phyloP scores from a whole-genome alignment of 148 eudicot genomes.

The Hydrangea macrophylla region DNA sequence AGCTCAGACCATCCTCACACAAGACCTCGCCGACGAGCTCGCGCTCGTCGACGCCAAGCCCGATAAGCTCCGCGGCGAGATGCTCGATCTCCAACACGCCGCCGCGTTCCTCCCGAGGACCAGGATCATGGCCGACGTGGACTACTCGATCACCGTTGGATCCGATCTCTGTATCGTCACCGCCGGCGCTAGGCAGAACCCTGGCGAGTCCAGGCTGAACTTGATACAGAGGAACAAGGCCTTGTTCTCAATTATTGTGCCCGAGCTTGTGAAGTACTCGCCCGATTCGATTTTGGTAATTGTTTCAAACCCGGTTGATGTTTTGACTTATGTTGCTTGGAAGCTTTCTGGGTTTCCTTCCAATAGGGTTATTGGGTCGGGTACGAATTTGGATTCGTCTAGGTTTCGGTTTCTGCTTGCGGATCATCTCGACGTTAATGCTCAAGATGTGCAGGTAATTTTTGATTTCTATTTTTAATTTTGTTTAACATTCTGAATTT shows the following conservation, averaged over 20 bases:
- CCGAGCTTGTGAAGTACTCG: conserved; percentile 53
- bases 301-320: conserved; percentile 90
- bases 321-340: conserved; percentile 85
- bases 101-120: conserved; percentile 96
- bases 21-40: conserved; percentile 80
- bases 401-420: conserved; percentile 79
- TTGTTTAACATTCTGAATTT: too few relatives aligned
- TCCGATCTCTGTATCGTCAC: too few relatives aligned
- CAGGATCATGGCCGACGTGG: conserved; percentile 58
- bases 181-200: conserved; percentile 74
- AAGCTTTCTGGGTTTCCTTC: conserved; percentile 80
- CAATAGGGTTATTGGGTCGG: conserved; percentile 91
- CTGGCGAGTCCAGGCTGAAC: conserved; percentile 84
- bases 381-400: conserved; percentile 82
- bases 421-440: too few relatives aligned
- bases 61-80: conserved; percentile 82
- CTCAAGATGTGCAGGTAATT: too few relatives aligned
- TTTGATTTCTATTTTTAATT: too few relatives aligned
- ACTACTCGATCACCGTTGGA: too few relatives aligned
- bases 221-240: conserved; percentile 67
- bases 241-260: conserved; percentile 54
- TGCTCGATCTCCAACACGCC: conserved; percentile 91
- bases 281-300: conserved; percentile 60
- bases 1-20: conserved; percentile 85
- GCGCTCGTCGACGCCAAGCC: conserved; percentile 73